Evolutionary conservation across 2,329 filamentous ascomycete species (phyloP), one percentile per base, ranked within the genome.

Genomic region (Lasiodiplodia sp.): DNA sequence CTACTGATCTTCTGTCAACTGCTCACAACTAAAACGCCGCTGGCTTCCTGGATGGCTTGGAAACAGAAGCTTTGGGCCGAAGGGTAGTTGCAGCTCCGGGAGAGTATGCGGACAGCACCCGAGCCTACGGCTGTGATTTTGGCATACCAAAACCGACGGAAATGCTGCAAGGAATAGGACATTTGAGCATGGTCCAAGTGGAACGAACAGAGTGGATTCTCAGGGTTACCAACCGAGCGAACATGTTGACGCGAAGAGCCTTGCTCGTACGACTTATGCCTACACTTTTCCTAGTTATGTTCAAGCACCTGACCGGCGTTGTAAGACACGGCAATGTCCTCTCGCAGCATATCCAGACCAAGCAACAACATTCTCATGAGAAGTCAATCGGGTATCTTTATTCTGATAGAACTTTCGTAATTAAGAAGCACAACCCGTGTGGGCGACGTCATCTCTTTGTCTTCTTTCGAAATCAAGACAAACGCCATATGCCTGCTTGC

Each of bases 401-500:
- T 49, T 25, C 12, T 25, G 44, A 64, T 47, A 31, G 10, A 40
- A 38, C 44, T 40, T 63, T 51, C 58, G 58, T 51, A 31, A 63
- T 63, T 31, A 31, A 63, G 58, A 31, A 63, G 58, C 44, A 51
- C n/a, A 47, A 37, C 58, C 60, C 60, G 60, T n/a, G 60, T 64
- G 60, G 60, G 60, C n/a, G 60, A 64, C 60, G 44, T 64, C 21
- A 53, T 52, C 18, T 64, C 60, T 64, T 52, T 52, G 25, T n/a
- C 34, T 51, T 64, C 60, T 64, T 52, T 64, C 60, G 44, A 38
- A 64, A 64, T 8, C 14, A 34, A 47, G 47, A 38, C 18, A 34
- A 52, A 49, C 40, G 44, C 60, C 60, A 18, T 38, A 51, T 63
- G 58, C 58, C 44, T 63, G 58, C 58, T 28, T 51, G 40, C 47